Percentiles rank a stretch among this genome's conserved stretches.
These are phyloP conservation scores for Bryum argenteum DNA, from an alignment of 225 moss, liverwort and hornwort genomes.

Conservation along the genomic window DNA sequence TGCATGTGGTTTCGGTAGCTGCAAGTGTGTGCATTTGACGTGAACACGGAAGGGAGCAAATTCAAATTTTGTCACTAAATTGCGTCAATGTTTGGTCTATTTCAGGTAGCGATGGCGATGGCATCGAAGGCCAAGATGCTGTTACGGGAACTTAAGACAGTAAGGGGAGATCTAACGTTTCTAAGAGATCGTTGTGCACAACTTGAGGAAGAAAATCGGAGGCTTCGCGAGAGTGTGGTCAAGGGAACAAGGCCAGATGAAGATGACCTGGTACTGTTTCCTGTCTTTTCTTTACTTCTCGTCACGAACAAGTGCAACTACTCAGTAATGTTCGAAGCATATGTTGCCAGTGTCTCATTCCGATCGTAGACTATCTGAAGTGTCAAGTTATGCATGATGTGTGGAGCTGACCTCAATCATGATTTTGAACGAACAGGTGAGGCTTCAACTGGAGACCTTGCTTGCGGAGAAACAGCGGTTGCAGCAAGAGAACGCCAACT, in stretches of 20 bases:
- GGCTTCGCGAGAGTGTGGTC: conserved; percentile 79
- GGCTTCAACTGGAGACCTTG: conserved; percentile 87
- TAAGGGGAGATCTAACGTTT: conserved; percentile 75
- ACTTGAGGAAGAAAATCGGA: conserved; percentile 92
- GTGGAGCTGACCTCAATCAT: conserved; percentile 13
- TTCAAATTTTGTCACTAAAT: background rate
- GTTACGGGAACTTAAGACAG: conserved; percentile 82
- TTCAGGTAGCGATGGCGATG: conserved; percentile 96
- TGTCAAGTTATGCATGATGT: background rate
- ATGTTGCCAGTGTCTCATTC: background rate
- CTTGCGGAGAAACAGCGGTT: conserved; percentile 94
- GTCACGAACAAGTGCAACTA: background rate
- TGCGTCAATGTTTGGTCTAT: conserved; percentile 16
- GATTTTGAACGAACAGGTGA: conserved; percentile 55
- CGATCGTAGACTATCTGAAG: background rate
- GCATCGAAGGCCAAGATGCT: conserved; percentile 84
- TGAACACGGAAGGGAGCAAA: background rate
- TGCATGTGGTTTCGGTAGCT: no score
- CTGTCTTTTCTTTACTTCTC: background rate
- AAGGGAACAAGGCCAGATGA: conserved; percentile 78
- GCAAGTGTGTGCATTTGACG: background rate
- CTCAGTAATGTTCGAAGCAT: no score
- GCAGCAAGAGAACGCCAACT: conserved; percentile 90
- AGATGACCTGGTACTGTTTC: conserved; percentile 71
- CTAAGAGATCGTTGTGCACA: conserved; percentile 80